These are phyloP conservation scores for Stagonosporopsis rhizophila DNA, from an alignment of 2,329 filamentous ascomycete genomes.

Conservation along the genomic window DNA sequence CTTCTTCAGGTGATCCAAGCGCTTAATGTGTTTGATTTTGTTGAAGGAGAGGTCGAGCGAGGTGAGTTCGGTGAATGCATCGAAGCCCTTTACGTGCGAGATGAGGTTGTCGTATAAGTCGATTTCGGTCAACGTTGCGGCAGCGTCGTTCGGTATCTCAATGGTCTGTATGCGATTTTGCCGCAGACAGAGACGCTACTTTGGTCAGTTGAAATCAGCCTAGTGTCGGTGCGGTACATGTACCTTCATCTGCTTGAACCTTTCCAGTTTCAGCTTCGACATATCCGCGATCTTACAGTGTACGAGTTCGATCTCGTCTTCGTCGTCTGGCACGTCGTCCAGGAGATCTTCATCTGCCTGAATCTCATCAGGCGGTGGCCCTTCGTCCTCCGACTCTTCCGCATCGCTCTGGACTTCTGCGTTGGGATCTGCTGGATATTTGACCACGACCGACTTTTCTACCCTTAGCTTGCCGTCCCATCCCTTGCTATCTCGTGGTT, in stretches of 20 bases:
- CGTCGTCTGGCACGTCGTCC: conserved; percentile 63
- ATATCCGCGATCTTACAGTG: conserved; percentile 85
- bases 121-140: conserved; percentile 76
- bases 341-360: conserved; percentile 60
- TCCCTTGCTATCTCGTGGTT: conserved; percentile 58
- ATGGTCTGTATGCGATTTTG: conserved; percentile 89
- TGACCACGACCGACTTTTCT: conserved; percentile 60
- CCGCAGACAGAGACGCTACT: conserved; percentile 79
- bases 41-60: conserved; percentile 95
- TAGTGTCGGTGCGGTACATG: not conserved
- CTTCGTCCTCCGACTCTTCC: conserved; percentile 77
- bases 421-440: conserved; percentile 59
- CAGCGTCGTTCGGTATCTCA: conserved; percentile 72
- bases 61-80: conserved; percentile 76
- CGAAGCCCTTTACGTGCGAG: conserved; percentile 82
- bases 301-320: conserved; percentile 77
- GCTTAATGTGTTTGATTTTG: conserved; percentile 98
- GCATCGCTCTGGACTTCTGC: conserved; percentile 74
- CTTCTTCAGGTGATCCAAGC: conserved; percentile 76
- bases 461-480: conserved; percentile 87
- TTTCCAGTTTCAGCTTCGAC: conserved; percentile 76
- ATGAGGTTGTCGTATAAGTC: conserved; percentile 98
- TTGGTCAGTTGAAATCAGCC: conserved; percentile 7
- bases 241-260: conserved; percentile 77
- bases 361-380: conserved; percentile 45